Evolutionary conservation across 257 asterid genomes (phyloP), one percentile per base, ranked within the genome.

Genomic region (Fraxinus americana): DNA sequence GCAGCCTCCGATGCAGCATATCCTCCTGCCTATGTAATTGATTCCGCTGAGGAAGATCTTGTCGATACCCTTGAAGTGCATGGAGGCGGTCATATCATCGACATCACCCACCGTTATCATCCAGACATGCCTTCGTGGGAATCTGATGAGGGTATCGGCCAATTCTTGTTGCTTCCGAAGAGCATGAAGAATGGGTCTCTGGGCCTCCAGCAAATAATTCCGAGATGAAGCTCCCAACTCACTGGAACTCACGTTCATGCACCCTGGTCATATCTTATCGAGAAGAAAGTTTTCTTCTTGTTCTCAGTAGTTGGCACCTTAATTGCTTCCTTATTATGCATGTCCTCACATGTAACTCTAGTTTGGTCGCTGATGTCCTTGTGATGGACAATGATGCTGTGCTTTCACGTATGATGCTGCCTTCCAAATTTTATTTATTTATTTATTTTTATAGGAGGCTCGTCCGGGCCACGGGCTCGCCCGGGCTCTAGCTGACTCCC

Each of bases 181-280:
- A 91, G 94, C 82, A 93, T 95, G 93, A 93, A 93, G 84, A 95
- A 95, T 74, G 97, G 97, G 16, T 90, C 98, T 32, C 81, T n/a
- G 6, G n/a, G n/a, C n/a, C n/a, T n/a, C n/a, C n/a, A n/a, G 90
- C 98, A 30, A 95, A 95, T 77, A 88, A 88, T 79, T 95, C 98
- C 19, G 93, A 90, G 78, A 88, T 91, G 97, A 95, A 91, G 89
- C 83, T 95, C 77, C 89, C 92, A 0, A 32, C 90, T 71, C 99
- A 95, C 96, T 4, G 99, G 99, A 11, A 95, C 99, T 21, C 98
- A 95, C 82, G 97, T 93, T 48, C 98, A 95, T 79, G 90, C 99
- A 4, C 97, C 30, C 30, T 29, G 1, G 30, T 29, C 30, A 29
- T 29, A n/a, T n/a, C n/a, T n/a, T n/a, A n/a, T n/a, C n/a, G n/a